Evolutionary conservation across 2,329 filamentous ascomycete genomes (phyloP).

Genomic region (Metarhizium anisopliae): DNA sequence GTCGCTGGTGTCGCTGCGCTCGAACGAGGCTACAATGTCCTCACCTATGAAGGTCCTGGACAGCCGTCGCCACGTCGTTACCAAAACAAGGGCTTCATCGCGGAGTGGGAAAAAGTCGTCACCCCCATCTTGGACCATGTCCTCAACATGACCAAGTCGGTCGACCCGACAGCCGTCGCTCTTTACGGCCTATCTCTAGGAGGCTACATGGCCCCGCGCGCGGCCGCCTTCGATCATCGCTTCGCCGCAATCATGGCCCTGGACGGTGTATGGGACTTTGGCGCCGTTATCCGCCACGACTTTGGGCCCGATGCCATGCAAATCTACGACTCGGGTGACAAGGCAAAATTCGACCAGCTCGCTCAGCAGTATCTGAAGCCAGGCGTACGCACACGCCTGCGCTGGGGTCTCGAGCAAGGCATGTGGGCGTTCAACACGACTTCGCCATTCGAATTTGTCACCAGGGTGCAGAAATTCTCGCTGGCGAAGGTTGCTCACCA

Average conservation of each 20-base stretch:
- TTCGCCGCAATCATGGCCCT: slow-evolving; percentile 29
- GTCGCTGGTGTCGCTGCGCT: slow-evolving; percentile 21
- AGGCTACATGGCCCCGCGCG: slow-evolving; percentile 29
- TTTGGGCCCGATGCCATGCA: slow-evolving; percentile 4
- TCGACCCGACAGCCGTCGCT: slow-evolving; percentile 23
- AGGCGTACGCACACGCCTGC: slow-evolving; percentile 7
- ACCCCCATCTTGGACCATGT: slow-evolving; percentile 31
- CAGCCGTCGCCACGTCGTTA: slow-evolving; percentile 31
- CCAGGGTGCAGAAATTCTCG: slow-evolving; percentile 8
- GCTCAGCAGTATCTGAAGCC: slow-evolving; percentile 1
- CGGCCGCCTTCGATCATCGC: slow-evolving; percentile 34
- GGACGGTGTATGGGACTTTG: slow-evolving; percentile 28
- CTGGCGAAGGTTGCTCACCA: slow-evolving; percentile 10
- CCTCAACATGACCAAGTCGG: slow-evolving; percentile 12
- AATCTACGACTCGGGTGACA: slow-evolving; percentile 7
- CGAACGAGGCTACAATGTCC: slow-evolving; percentile 28
- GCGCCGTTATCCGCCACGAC: slow-evolving; percentile 2
- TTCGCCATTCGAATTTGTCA: slow-evolving; percentile 14
- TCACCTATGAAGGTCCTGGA: slow-evolving; percentile 37
- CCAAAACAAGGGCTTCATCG: slow-evolving; percentile 34
- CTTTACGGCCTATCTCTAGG: slow-evolving; percentile 32
- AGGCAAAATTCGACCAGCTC: slow-evolving; percentile 12
- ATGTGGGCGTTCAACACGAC: slow-evolving; percentile 17
- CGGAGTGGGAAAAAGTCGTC: slow-evolving; percentile 31
- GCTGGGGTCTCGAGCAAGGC: slow-evolving; percentile 17